phyloP scores from a whole-genome alignment of 2,329 filamentous ascomycete genomes.

The Byssochlamys sp. region DNA sequence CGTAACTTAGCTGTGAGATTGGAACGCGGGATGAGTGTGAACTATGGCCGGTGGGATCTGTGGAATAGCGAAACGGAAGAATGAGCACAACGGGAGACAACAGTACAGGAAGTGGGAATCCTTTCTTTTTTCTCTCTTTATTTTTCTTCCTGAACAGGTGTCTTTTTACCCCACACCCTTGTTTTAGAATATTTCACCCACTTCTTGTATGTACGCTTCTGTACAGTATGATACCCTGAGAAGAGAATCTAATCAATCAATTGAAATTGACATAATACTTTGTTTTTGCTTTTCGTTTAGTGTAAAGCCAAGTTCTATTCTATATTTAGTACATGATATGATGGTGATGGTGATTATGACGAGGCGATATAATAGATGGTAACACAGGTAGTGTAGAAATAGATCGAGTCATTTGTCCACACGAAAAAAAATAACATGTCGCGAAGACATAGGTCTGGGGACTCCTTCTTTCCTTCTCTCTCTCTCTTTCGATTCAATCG shows the following conservation, averaged over 20 bases:
- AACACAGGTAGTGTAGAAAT: not conserved
- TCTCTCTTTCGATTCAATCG: not conserved
- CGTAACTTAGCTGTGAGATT: not conserved
- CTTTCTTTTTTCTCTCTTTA: too few relatives aligned
- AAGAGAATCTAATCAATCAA: not conserved
- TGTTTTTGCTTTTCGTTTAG: too few relatives aligned
- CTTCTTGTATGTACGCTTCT: not conserved
- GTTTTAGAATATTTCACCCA: not conserved
- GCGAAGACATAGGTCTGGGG: too few relatives aligned
- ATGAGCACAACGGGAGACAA: not conserved
- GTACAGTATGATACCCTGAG: constrained; percentile 1
- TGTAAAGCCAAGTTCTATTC: not conserved
- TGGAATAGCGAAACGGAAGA: not conserved
- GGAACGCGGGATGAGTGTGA: not conserved
- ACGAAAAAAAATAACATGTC: not conserved
- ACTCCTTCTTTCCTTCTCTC: not conserved
- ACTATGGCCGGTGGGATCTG: not conserved
- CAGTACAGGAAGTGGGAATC: not conserved
- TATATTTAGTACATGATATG: not conserved
- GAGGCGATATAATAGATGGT: not conserved
- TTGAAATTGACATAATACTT: not conserved
- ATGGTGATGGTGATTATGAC: not conserved
- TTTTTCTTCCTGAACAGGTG: not conserved
- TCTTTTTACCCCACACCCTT: not conserved
- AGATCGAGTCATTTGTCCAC: not conserved